Conservation (phyloP, 75 land plant species). For the Adiantum capillusveneris region DNA sequence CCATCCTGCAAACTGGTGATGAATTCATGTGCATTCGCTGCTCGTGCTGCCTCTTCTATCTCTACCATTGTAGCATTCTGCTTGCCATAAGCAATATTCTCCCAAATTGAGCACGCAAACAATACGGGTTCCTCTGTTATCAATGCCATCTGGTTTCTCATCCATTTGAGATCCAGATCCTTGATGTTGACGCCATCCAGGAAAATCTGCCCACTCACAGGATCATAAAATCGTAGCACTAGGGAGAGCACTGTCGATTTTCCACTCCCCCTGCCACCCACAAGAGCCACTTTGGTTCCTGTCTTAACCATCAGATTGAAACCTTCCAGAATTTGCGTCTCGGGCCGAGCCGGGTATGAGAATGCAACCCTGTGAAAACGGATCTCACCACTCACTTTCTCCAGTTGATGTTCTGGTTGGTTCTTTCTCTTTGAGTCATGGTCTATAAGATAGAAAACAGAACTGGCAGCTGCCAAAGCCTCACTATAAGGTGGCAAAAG, state of each 20-base stretch:
- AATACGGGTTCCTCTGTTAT: conserved; percentile 22
- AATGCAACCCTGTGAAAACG: conserved; percentile 42
- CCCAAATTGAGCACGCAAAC: conserved; percentile 65
- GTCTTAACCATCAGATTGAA: conserved; percentile 45
- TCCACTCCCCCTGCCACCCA: conserved; percentile 70
- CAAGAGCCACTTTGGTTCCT: conserved; percentile 68
- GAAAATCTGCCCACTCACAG: conserved; percentile 36
- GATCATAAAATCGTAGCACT: conserved; percentile 70
- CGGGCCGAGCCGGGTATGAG: conserved; percentile 42
- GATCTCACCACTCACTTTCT: no score
- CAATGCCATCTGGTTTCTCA: conserved; percentile 53
- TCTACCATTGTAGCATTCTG: conserved; percentile 59
- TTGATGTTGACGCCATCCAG: conserved; percentile 56
- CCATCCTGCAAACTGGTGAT: conserved; percentile 49
- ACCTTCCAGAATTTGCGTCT: conserved; percentile 27
- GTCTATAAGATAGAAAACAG: no score
- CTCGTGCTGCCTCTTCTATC: conserved; percentile 48
- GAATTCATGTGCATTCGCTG: conserved; percentile 72
- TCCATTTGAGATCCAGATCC: conserved; percentile 50
- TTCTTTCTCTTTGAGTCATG: no score
- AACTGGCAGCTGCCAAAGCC: no score
- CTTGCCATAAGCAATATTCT: conserved; percentile 67
- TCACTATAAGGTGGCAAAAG: no score
- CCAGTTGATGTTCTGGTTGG: no score
- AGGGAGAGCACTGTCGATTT: conserved; percentile 71